Conservation (phyloP, 257 asterid species). For the Plantago ovata region DNA sequence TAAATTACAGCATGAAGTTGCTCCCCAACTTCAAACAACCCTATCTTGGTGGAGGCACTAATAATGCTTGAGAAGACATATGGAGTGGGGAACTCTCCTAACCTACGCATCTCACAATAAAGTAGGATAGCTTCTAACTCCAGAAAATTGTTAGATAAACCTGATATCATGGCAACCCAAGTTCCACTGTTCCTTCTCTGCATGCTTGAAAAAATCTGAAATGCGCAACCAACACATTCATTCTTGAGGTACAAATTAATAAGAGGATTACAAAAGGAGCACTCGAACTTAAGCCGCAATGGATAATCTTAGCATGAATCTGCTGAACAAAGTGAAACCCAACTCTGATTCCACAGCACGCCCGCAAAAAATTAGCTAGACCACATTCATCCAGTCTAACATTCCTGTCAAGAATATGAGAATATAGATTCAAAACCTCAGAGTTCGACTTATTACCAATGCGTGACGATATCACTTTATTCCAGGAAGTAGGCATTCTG, state of each 20-base stretch:
- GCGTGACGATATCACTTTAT: too few relatives aligned
- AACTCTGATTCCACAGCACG: conserved; percentile 36
- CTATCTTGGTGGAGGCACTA: conserved; percentile 70
- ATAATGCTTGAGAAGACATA: conserved; percentile 69
- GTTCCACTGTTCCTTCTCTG: conserved; percentile 58
- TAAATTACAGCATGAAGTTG: conserved; percentile 68
- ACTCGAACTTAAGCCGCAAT: conserved; percentile 40
- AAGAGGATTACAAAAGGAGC: conserved; percentile 55
- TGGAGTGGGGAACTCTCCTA: conserved; percentile 80
- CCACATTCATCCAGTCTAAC: conserved; percentile 37
- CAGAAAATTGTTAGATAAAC: conserved; percentile 51
- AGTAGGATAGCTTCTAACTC: conserved; percentile 50
- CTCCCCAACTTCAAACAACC: conserved; percentile 50
- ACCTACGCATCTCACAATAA: conserved; percentile 63
- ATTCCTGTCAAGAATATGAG: conserved; percentile 28
- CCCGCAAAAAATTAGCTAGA: conserved; percentile 42
- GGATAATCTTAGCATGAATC: conserved; percentile 65
- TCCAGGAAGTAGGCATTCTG: conserved; percentile 26
- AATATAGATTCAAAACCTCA: conserved; percentile 32
- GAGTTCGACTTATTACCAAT: conserved; percentile 23
- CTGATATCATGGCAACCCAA: conserved; percentile 88
- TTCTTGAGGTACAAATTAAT: conserved; percentile 70
- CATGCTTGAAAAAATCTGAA: conserved; percentile 47
- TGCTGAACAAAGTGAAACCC: conserved; percentile 32
- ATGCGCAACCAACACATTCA: conserved; percentile 49